phyloP scores from a whole-genome alignment of 1,284 basidiomycete genomes.

The Rhodotorula sp. region DNA sequence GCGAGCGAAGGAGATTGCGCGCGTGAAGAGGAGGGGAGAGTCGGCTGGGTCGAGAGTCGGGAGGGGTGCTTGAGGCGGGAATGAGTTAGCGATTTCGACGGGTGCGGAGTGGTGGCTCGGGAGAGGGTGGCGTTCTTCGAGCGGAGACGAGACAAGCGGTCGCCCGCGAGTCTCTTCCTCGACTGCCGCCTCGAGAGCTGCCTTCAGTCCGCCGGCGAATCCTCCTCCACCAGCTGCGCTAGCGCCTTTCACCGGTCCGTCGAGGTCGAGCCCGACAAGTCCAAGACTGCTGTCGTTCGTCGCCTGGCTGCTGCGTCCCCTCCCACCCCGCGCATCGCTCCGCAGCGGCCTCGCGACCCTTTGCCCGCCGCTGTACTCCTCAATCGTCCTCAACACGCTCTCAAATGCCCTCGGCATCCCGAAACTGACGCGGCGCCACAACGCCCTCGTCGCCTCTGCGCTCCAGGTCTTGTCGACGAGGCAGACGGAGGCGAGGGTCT shows the following conservation, averaged over 20 bases:
- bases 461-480: conserved; percentile 33
- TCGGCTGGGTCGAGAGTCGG: conserved; percentile 28
- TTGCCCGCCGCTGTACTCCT: conserved; percentile 30
- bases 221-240: not conserved
- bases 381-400: conserved; percentile 31
- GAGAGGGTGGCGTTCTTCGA: not conserved
- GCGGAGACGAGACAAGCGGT: not conserved
- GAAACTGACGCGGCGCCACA: conserved; percentile 37
- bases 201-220: not conserved
- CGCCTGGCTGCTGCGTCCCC: not conserved
- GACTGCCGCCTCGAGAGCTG: not conserved
- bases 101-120: not conserved
- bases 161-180: not conserved
- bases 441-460: conserved; percentile 29
- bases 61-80: not conserved
- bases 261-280: not conserved
- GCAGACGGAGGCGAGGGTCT: conserved; percentile 11
- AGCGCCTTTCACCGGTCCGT: too few relatives aligned
- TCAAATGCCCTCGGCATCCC: conserved; percentile 36
- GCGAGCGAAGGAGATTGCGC: conserved; percentile 82
- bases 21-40: conserved; percentile 55
- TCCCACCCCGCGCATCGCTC: not conserved
- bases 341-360: conserved; percentile 13
- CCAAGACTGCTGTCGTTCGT: conserved; percentile 4
- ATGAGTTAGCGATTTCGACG: not conserved